Evolutionary conservation across 169 alveolate species (phyloP), one percentile per base, ranked within the genome.

Genomic region (Perkinsus marinus): DNA sequence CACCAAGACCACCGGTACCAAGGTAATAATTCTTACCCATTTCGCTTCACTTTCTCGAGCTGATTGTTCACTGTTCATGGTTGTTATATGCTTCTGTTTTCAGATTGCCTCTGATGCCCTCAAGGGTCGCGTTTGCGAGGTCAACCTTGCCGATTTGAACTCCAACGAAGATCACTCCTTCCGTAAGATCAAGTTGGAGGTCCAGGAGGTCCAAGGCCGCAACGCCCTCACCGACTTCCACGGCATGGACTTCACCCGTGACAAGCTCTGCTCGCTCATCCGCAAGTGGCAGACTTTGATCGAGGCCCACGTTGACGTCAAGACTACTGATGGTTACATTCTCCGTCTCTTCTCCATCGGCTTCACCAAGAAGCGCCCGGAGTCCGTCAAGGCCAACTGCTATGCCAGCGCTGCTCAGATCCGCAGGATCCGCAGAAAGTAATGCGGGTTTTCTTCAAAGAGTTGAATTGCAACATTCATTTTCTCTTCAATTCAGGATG

Each of bases 161-260:
- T 95, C 95, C 39, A 98, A 98, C 93, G 98, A 97, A 93, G 99
- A 97, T 92, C 98, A 97, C 93, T 98, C 99, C 79, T 97, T 96
- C 96, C 96, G 99, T 92, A 98, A 98, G 95, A 97, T 98, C 93
- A 98, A 98, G 95, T 94, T 98, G 90, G 96, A 96, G 90, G 96
- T 98, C 93, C 99, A 98, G 91, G 99, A 98, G 90, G 98, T 98
- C 39, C 98, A 98, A 94, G 99, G 99, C 89, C 96, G 97, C 91
- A 96, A 96, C 93, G 98, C 99, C 95, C 95, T 97, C 93, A 98
- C 99, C 16, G 98, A 97, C 96, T 98, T 98, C 97, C 98, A 98
- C 93, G 99, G 99, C 41, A 94, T 98, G 96, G 98, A 98, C 94
- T 95, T 98, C 94, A 98, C 99, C 30, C 97, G 99, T 92, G 99